Evolutionary conservation across 305 asterid genomes (phyloP), one percentile per base, ranked within the genome.

Genomic region (Ilex paraguariensis): DNA sequence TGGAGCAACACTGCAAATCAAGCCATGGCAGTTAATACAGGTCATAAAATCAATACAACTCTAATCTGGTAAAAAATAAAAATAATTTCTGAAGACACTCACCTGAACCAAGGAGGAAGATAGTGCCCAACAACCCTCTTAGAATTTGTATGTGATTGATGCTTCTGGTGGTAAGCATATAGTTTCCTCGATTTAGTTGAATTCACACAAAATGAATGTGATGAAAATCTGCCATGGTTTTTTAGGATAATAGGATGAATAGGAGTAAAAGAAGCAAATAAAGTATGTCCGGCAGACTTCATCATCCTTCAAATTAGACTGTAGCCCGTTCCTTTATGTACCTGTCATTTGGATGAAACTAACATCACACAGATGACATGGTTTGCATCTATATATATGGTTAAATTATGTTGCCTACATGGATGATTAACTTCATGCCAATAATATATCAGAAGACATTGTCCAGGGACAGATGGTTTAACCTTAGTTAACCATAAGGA

Each of bases 61-160:
- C 11, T 4, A 36, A 36, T 46, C 10, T 46, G 13, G 5, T 5
- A 46, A 46, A 39, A 11, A 21, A 15, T 56, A 21, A 62, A 74
- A 62, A 44, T 52, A 32, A 54, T 32, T 65, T 66, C 17, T 10
- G 50, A 31, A 57, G 70, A 68, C 54, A 50, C 64, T 33, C 74
- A 88, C 98, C 98, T 91, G 86, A 88, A 91, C 98, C 87, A 87
- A 56, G 98, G 87, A 57, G 93, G 95, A 63, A 73, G 85, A 59
- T 87, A 87, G 56, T 73, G 81, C 57, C 79, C 66, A 30, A 85
- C 81, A 66, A 83, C 95, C 98, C 85, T 87, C 72, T 51, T 61
- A 73, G 77, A 66, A 70, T 77, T 75, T 61, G 75, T 76, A 54
- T 68, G 73, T 62, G 68, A 63, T 56, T 68, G 84, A 70, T 75